phyloP scores from a whole-genome alignment of 495 filamentous ascomycete genomes.

The Penicillium cataractarum region DNA sequence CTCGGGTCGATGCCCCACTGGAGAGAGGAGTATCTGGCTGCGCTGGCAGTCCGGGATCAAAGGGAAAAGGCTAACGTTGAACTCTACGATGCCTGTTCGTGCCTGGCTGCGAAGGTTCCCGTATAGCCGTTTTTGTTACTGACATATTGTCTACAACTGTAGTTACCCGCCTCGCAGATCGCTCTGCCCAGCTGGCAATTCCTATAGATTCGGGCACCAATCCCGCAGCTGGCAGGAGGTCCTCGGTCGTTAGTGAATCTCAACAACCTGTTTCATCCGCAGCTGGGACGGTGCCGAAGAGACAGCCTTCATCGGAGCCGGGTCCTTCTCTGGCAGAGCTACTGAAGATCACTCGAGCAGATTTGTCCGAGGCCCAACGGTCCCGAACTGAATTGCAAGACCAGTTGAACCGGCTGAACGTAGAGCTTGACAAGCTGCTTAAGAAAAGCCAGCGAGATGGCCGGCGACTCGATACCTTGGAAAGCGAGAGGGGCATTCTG shows the following conservation, averaged over 20 bases:
- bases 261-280: slow-evolving; percentile 22
- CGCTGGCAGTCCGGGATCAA: slow-evolving; percentile 57
- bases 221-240: slow-evolving; percentile 9
- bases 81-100: slow-evolving; percentile 62
- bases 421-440: slow-evolving; percentile 63
- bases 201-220: slow-evolving; percentile 9
- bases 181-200: slow-evolving; percentile 59
- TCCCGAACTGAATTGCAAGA: slow-evolving; percentile 67
- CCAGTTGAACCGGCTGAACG: slow-evolving; percentile 59
- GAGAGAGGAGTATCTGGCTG: slow-evolving; percentile 59
- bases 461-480: slow-evolving; percentile 62
- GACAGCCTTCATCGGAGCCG: slow-evolving; percentile 25
- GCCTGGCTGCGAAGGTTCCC: background rate
- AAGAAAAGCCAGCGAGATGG: slow-evolving; percentile 56
- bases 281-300: slow-evolving; percentile 28
- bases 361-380: slow-evolving; percentile 75
- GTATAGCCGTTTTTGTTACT: slow-evolving; percentile 19
- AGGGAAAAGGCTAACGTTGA: slow-evolving; percentile 58
- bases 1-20: slow-evolving; percentile 52
- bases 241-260: slow-evolving; percentile 16
- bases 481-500: slow-evolving; percentile 63
- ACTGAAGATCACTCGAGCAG: slow-evolving; percentile 57
- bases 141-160: slow-evolving; percentile 23
- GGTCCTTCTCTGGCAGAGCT: slow-evolving; percentile 36
- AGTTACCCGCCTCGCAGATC: slow-evolving; percentile 75